Percentiles rank a stretch among this genome's conserved stretches.
Evolutionary conservation across 2,329 filamentous ascomycete genomes (phyloP).

Genomic region (Chaetomiaceae sp.): DNA sequence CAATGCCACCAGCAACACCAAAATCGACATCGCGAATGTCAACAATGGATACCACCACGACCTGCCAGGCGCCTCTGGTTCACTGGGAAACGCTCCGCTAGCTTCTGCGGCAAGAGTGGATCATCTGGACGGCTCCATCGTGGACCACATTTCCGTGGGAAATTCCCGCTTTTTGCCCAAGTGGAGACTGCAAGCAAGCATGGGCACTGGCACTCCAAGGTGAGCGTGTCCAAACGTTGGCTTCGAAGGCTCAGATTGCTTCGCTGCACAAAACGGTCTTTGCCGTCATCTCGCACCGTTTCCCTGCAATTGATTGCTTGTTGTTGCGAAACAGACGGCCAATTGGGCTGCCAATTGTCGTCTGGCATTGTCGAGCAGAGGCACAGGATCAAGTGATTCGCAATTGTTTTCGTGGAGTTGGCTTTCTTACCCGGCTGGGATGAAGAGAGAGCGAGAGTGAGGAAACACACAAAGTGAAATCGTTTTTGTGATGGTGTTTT

Average conservation of each 20-base stretch:
- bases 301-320: too few species aligned
- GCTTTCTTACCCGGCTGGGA: not conserved
- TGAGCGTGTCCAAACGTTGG: not conserved
- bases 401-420: not conserved
- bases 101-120: constrained; percentile 7
- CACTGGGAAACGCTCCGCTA: constrained; percentile 3
- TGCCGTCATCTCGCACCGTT: too few species aligned
- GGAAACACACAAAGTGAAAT: constrained; percentile 22
- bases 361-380: too few species aligned
- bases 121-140: constrained; percentile 4
- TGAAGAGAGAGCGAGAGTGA: too few species aligned
- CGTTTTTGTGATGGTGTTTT: constrained; percentile 23
- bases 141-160: constrained; percentile 3
- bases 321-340: too few species aligned
- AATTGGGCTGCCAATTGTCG: too few species aligned
- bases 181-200: constrained; percentile 11
- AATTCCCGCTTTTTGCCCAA: not conserved
- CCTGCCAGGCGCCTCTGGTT: constrained; percentile 2
- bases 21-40: not conserved
- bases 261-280: too few species aligned
- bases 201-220: too few species aligned
- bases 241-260: not conserved
- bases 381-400: too few species aligned
- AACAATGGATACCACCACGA: not conserved
- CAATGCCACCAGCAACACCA: not conserved